These are phyloP conservation scores for Jaenimonas drosophilae DNA, from an alignment of 208 protist genomes.

Conservation along the genomic window DNA sequence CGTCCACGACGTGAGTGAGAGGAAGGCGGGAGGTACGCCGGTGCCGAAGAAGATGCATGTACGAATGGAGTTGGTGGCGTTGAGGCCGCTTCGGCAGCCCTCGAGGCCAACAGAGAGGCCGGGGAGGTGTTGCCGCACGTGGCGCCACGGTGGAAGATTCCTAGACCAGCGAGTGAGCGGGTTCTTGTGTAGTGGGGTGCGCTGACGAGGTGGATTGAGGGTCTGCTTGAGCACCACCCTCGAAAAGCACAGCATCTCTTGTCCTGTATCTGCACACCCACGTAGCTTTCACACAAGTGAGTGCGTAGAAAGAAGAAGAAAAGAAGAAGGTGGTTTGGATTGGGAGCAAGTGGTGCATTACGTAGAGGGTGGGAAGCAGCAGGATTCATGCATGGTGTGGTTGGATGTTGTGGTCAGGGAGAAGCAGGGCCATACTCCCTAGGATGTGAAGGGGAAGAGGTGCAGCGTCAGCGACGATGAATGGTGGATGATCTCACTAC, in stretches of 20 bases:
- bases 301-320: conserved; percentile 4
- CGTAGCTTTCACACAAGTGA: neutral
- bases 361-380: no score
- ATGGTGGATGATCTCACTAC: no score
- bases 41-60: conserved; percentile 73
- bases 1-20: conserved; percentile 20
- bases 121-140: conserved; percentile 9
- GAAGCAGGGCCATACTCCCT: no score
- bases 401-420: no score
- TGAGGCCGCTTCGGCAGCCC: conserved; percentile 77
- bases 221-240: conserved; percentile 23
- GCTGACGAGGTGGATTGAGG: conserved; percentile 22
- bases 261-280: neutral
- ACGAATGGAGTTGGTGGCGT: conserved; percentile 76
- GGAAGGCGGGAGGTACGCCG: conserved; percentile 38
- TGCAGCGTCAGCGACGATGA: no score
- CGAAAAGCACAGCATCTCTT: conserved; percentile 1
- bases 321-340: conserved; percentile 1
- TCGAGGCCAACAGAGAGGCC: conserved; percentile 50
- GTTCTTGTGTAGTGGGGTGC: conserved; percentile 25
- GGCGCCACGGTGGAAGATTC: conserved; percentile 19
- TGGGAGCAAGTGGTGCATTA: no score
- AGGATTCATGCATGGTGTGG: no score
- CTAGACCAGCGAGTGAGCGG: conserved; percentile 69
- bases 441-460: no score